These are phyloP conservation scores for Ensete ventricosum DNA, from an alignment of 176 grass and related monocot species.

Conservation along the genomic window DNA sequence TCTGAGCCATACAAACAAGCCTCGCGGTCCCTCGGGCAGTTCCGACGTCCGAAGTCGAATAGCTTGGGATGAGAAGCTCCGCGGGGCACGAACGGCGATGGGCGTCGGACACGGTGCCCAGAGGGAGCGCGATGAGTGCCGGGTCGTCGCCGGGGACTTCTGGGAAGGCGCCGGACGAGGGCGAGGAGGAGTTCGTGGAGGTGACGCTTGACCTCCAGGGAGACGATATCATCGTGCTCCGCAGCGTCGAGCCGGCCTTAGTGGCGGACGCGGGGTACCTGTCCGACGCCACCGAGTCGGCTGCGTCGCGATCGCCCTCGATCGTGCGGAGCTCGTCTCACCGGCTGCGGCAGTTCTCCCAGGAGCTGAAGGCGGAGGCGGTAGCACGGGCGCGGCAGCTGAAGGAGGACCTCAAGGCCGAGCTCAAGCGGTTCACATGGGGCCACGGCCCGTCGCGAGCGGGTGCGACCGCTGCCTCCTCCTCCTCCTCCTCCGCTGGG, in stretches of 20 bases:
- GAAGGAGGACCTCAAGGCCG: constrained; percentile 63
- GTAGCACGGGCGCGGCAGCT: constrained; percentile 67
- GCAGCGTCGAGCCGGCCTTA: constrained; percentile 77
- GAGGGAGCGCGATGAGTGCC: constrained; percentile 9
- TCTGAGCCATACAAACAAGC: neutral
- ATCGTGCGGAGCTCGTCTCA: constrained; percentile 70
- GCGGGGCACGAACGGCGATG: constrained; percentile 35
- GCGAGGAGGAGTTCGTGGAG: constrained; percentile 88
- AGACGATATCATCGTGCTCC: constrained; percentile 88
- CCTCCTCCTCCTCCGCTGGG: neutral
- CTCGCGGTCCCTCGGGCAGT: neutral
- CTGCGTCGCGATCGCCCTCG: constrained; percentile 58
- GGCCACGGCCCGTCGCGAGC: constrained; percentile 37
- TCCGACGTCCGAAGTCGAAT: neutral
- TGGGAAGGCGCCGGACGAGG: constrained; percentile 39
- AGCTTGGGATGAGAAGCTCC: neutral
- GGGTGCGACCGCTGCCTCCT: neutral
- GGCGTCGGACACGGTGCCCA: constrained; percentile 19
- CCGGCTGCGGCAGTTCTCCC: constrained; percentile 78
- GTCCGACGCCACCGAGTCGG: constrained; percentile 10
- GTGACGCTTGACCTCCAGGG: constrained; percentile 93
- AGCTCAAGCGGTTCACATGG: constrained; percentile 56
- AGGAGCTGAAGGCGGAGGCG: constrained; percentile 80
- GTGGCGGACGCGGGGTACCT: constrained; percentile 10
- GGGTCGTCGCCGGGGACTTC: constrained; percentile 61